Base-by-base conservation (phyloP, 2,329 filamentous ascomycete genomes). In the Paecilomyces variotii region DNA sequence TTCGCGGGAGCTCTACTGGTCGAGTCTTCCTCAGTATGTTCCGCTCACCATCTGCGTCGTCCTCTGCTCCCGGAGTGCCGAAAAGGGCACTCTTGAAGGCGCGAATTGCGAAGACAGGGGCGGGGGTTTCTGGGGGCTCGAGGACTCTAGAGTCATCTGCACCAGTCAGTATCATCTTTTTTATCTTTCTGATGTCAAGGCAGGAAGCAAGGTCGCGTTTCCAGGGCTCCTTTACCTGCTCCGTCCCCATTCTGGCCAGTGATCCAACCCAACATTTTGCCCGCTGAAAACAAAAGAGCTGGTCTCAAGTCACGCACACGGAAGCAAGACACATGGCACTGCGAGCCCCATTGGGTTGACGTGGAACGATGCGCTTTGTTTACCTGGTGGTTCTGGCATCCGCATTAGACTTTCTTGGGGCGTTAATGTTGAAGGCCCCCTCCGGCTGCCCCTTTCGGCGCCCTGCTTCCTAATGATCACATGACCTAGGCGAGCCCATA, bases 21-120 rank as follows among this genome's bases (percentile, higher is more conserved):
- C 59, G 64, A 52, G 59, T 55, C 11, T 63, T 65, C 55, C 57
- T 61, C 25, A 61, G 60, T 5, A 59, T 51, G 4, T 57, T 59
- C 61, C 35, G 56, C 34, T 66, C 65, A 49, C 61, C 67, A 25
- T 65, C 62, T 9, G 71, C 66, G 12, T 74, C 72, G 30, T 82
- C 77, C 49, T 79, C 75, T 10, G 79, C 79, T 25, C 80, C 80
- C 12, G 85, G 85, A 0, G 85, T 87, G 27, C 84, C 84, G 72
- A 86, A 87, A 58, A 88, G 72, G 51, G 84, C 82, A 61, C 84
- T 83, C 65, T 84, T 85, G 72, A 87, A 85, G 14, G 86, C 86
- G 66, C 85, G 85, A 58, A 86, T 81, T 19, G 85, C 85, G 68
- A 88, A 88, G 25, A 87, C 78, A 53, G 84, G 84, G 53, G 84